Evolutionary conservation across 176 grass and related monocot species (phyloP).

Genomic region (Zea luxurians): DNA sequence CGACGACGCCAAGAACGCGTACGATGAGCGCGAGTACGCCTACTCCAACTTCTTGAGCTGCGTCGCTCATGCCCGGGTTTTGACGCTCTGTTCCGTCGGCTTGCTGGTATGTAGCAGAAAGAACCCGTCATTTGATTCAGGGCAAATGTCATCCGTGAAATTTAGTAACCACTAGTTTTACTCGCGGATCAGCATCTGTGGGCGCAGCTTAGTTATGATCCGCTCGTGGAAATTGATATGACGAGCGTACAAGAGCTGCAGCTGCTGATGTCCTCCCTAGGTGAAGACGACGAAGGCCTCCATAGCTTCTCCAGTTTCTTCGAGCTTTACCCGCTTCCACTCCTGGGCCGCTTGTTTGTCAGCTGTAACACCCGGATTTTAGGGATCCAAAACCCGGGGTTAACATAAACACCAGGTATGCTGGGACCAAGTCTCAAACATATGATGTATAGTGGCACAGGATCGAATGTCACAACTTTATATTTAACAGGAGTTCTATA

Average conservation of each 20-base stretch:
- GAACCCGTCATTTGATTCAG: neutral
- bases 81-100: conserved; percentile 45
- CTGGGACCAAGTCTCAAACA: too few relatives aligned
- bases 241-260: conserved; percentile 61
- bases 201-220: neutral
- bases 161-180: neutral
- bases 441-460: too few relatives aligned
- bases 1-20: neutral
- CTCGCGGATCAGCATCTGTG: conserved; percentile 27
- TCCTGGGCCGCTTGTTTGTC: conserved; percentile 57
- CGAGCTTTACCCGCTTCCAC: neutral
- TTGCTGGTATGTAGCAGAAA: conserved; percentile 32
- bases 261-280: conserved; percentile 42
- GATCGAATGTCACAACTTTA: too few relatives aligned
- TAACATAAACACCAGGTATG: too few relatives aligned
- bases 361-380: too few relatives aligned
- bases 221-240: neutral
- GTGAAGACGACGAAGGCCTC: conserved; percentile 18
- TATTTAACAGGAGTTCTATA: too few relatives aligned
- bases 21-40: neutral
- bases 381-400: too few relatives aligned
- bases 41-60: conserved; percentile 13
- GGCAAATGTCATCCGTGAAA: neutral
- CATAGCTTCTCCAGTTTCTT: conserved; percentile 32
- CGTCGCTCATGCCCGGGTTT: conserved; percentile 39